These are phyloP conservation scores for Nitzschia sp. DNA, from an alignment of 108 stramenopile genomes.

Conservation along the genomic window DNA sequence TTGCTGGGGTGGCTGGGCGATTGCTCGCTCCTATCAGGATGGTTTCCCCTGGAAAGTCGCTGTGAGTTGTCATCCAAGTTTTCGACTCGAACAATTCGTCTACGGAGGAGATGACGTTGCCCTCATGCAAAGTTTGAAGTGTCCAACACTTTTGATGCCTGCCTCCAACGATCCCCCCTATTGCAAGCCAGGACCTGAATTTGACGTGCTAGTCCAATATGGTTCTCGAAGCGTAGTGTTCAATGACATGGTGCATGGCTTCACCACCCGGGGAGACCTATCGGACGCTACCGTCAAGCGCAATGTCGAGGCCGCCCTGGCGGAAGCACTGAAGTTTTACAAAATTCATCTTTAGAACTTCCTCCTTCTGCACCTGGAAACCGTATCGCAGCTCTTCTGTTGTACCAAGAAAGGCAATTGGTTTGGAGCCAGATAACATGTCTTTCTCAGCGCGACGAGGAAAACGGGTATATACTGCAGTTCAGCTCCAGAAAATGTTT, in stretches of 20 bases:
- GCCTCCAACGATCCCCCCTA: constrained; percentile 44
- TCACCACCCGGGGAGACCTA: constrained; percentile 42
- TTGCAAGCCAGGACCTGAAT: constrained; percentile 32
- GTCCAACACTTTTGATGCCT: constrained; percentile 39
- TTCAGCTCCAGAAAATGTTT: no score
- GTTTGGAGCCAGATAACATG: no score
- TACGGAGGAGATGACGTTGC: constrained; percentile 30
- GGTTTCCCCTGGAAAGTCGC: constrained; percentile 19
- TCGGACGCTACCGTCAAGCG: constrained; percentile 26
- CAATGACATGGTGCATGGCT: constrained; percentile 48
- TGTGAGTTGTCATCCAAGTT: constrained; percentile 40
- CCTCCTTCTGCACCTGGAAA: background rate
- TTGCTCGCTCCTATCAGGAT: constrained; percentile 30
- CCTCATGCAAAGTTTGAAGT: constrained; percentile 14
- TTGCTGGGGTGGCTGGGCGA: constrained; percentile 51
- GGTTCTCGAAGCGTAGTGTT: constrained; percentile 23
- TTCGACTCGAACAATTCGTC: constrained; percentile 29
- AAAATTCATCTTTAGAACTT: background rate
- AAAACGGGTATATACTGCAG: no score
- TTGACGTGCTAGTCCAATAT: constrained; percentile 1
- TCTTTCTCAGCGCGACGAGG: no score
- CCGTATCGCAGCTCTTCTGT: no score
- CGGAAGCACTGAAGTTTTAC: constrained; percentile 28
- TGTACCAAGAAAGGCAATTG: no score
- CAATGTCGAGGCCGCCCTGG: constrained; percentile 37